These are phyloP conservation scores for Stemphylium beticola DNA, from an alignment of 2,329 filamentous ascomycete genomes.

Conservation along the genomic window DNA sequence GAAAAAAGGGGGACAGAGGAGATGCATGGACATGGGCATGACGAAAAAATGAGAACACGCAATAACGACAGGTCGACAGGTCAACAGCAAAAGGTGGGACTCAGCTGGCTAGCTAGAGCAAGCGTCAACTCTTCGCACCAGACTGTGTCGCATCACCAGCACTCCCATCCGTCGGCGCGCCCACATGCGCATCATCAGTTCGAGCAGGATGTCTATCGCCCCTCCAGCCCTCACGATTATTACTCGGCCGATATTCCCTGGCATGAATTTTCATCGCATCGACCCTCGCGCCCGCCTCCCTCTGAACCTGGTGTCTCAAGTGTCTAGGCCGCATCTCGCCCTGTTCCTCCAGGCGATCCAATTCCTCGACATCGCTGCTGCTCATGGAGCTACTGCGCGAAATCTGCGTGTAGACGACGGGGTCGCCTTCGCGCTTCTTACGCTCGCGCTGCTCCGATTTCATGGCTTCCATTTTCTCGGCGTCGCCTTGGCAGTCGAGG, in stretches of 20 bases:
- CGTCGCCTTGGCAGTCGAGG: constrained; percentile 75
- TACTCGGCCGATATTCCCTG: constrained; percentile 31
- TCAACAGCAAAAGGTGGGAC: background rate
- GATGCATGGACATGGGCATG: background rate
- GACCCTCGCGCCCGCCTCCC: constrained; percentile 30
- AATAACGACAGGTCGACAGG: background rate
- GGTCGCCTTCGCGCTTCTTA: constrained; percentile 69
- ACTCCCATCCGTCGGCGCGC: too few relatives aligned
- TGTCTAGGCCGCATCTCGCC: constrained; percentile 32
- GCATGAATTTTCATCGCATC: constrained; percentile 34
- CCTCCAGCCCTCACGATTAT: constrained; percentile 26
- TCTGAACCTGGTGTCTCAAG: constrained; percentile 37
- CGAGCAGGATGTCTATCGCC: too few relatives aligned
- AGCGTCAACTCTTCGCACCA: too few relatives aligned
- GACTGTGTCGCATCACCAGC: too few relatives aligned
- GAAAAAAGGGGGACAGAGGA: background rate
- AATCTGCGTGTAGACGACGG: constrained; percentile 62
- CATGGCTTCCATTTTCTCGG: constrained; percentile 72
- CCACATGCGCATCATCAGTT: too few relatives aligned
- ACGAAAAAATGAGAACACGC: background rate
- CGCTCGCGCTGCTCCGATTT: constrained; percentile 76
- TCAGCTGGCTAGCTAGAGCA: too few relatives aligned
- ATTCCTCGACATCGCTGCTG: constrained; percentile 64
- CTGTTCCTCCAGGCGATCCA: constrained; percentile 51
- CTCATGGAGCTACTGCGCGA: constrained; percentile 55